Evolutionary conservation across 768 basidiomycete species (phyloP).

Genomic region (Macrolepiota albuminosa): DNA sequence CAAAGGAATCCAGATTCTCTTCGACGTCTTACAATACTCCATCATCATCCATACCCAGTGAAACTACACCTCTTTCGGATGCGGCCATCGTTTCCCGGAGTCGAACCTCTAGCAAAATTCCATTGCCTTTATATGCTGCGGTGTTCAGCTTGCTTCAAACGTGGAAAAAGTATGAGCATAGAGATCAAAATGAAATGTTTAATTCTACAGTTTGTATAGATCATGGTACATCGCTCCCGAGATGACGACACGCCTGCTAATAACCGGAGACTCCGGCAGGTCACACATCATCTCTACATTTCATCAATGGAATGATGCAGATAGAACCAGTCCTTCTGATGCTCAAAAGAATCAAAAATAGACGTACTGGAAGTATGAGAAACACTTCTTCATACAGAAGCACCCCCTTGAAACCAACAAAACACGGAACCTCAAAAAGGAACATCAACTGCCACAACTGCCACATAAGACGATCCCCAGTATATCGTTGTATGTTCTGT

Average conservation of each 20-base stretch:
- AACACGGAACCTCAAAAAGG: background rate
- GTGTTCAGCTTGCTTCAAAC: background rate
- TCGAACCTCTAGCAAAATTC: too few relatives aligned
- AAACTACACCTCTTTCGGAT: background rate
- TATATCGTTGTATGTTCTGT: too few relatives aligned
- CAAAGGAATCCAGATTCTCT: background rate
- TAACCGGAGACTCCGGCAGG: background rate
- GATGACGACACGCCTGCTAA: background rate
- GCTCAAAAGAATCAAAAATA: background rate
- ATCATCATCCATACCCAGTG: background rate
- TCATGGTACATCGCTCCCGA: background rate
- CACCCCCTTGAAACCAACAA: slow-evolving; percentile 23
- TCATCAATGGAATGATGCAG: background rate
- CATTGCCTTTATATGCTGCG: too few relatives aligned
- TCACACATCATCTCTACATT: background rate
- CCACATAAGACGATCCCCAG: too few relatives aligned
- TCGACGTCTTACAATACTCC: background rate
- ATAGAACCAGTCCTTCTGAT: too few relatives aligned
- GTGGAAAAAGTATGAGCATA: too few relatives aligned
- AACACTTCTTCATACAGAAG: slow-evolving; percentile 37
- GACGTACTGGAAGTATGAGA: slow-evolving; percentile 26
- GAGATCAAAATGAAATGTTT: background rate
- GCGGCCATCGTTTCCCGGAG: background rate
- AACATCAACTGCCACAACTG: slow-evolving; percentile 7
- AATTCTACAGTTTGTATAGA: background rate